Conservation (phyloP, 805 yeast species). For the Wickerhamiella siamensis region DNA sequence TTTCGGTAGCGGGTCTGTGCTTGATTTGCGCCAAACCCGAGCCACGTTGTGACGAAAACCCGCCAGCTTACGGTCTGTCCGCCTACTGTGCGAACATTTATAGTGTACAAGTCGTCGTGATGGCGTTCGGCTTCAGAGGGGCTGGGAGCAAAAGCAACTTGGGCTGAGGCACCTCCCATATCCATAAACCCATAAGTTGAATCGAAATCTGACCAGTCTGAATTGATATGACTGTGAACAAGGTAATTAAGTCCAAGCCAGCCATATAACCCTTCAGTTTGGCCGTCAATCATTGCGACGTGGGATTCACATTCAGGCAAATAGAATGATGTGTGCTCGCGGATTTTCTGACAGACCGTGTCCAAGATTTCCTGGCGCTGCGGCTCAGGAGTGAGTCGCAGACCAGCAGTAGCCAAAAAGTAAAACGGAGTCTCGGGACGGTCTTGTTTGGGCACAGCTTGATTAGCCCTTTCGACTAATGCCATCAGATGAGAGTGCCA, state of each 20-base stretch:
- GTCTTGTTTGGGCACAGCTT: conserved; percentile 48
- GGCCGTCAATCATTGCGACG: conserved; percentile 83
- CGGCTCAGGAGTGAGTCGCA: conserved; percentile 56
- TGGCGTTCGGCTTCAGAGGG: conserved; percentile 47
- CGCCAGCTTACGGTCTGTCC: conserved; percentile 68
- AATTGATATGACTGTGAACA: conserved; percentile 35
- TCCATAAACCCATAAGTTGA: conserved; percentile 81
- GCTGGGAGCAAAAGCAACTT: conserved; percentile 80
- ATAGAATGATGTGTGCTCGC: conserved; percentile 40
- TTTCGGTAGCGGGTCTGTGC: conserved; percentile 60
- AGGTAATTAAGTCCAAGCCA: conserved; percentile 88
- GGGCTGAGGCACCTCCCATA: conserved; percentile 99
- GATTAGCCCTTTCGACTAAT: conserved; percentile 53
- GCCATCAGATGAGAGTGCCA: conserved; percentile 60
- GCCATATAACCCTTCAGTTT: conserved; percentile 87
- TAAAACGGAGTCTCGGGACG: conserved; percentile 66
- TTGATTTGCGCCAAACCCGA: conserved; percentile 94
- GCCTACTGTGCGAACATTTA: conserved; percentile 50
- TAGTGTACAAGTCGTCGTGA: conserved; percentile 54
- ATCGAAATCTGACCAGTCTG: conserved; percentile 16
- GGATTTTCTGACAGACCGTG: conserved; percentile 46
- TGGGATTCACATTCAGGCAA: conserved; percentile 50
- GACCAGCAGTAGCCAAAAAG: conserved; percentile 93
- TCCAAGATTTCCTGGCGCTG: conserved; percentile 40
- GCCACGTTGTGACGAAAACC: conserved; percentile 90